These are phyloP conservation scores for Camellia japonica DNA, from an alignment of 148 eudicot genomes.

Conservation along the genomic window DNA sequence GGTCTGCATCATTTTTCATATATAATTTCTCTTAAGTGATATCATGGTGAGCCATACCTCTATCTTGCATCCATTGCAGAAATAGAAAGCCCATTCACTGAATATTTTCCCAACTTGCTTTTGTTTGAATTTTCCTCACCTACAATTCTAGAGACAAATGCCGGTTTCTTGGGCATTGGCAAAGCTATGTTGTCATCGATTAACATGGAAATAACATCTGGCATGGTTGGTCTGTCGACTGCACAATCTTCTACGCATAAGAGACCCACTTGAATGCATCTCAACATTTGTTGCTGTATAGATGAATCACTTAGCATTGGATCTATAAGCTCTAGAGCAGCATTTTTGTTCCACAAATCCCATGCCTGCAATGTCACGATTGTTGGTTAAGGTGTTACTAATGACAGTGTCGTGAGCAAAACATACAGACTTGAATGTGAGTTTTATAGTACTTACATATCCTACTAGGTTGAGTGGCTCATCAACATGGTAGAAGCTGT, in stretches of 20 bases:
- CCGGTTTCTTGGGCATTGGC: not conserved
- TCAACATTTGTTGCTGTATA: not conserved
- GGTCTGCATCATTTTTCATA: no score
- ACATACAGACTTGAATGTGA: not conserved
- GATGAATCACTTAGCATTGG: not conserved
- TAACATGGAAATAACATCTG: conserved; percentile 9
- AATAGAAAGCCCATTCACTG: not conserved
- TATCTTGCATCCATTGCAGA: not conserved
- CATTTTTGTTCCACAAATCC: not conserved
- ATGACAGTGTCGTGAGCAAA: not conserved
- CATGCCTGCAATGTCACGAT: not conserved
- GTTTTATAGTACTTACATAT: conserved; percentile 16
- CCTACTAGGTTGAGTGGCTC: conserved; percentile 26
- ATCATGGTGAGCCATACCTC: not conserved
- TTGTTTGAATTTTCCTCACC: not conserved
- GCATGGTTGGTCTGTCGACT: not conserved
- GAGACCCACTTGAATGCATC: conserved; percentile 4
- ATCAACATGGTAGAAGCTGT: conserved; percentile 17
- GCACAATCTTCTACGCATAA: conserved; percentile 6
- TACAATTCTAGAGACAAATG: not conserved
- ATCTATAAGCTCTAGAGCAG: not conserved
- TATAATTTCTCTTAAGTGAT: no score
- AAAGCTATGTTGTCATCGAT: not conserved
- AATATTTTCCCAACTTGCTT: not conserved
- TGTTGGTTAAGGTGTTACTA: no score